A percentile compares a stretch with the other conserved stretches of the same genome.
Conservation (phyloP, 257 asterid genomes). For the Scutellaria barbata region DNA sequence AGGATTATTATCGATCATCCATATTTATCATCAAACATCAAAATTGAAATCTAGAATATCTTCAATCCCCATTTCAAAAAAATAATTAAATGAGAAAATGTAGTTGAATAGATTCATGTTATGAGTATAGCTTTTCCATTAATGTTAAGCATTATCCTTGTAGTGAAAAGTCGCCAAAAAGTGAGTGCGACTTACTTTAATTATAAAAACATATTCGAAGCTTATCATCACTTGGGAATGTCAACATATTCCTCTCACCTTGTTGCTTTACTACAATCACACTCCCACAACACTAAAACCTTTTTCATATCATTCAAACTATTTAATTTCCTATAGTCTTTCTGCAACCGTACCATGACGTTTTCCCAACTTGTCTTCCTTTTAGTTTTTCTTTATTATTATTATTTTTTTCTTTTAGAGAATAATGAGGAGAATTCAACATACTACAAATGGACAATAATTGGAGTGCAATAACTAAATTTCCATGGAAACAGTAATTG, state of each 20-base stretch:
- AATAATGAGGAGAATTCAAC: background rate
- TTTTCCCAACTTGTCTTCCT: background rate
- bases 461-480: background rate
- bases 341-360: background rate
- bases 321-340: background rate
- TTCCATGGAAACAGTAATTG: background rate
- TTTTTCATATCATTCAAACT: slow-evolving; percentile 1
- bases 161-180: slow-evolving; percentile 18
- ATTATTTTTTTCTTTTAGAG: background rate
- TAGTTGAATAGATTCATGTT: slow-evolving; percentile 35
- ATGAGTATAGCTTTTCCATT: slow-evolving; percentile 25
- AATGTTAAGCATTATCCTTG: slow-evolving; percentile 23
- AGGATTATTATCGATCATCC: background rate
- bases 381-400: background rate
- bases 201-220: slow-evolving; percentile 32
- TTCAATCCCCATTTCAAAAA: background rate
- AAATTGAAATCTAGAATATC: background rate
- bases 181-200: slow-evolving; percentile 36
- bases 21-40: background rate
- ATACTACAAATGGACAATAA: background rate
- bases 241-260: slow-evolving; percentile 37
- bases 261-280: too few species aligned
- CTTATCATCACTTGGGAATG: slow-evolving; percentile 44
- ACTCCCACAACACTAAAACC: background rate
- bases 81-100: background rate